Conservation (phyloP, 345 rosid genomes). For the Aethionema arabicum region DNA sequence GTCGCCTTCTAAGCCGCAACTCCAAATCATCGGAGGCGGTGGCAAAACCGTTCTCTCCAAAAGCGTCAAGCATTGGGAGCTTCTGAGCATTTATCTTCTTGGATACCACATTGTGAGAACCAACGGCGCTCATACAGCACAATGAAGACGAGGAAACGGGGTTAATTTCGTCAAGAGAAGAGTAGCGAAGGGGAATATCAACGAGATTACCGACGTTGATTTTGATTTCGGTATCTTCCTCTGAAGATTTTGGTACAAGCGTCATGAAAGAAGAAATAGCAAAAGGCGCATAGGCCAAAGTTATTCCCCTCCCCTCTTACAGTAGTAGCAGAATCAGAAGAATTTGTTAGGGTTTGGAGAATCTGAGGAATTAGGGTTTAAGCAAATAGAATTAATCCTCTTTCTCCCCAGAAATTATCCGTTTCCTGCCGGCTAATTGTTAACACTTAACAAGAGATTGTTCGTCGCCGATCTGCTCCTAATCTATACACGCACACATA, state of each 20-base stretch:
- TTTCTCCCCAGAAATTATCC: conserved; percentile 39
- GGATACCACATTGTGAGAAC: conserved; percentile 50
- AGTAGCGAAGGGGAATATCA: conserved; percentile 56
- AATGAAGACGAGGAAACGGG: conserved; percentile 54
- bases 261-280: conserved; percentile 30
- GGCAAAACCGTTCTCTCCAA: not conserved
- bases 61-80: conserved; percentile 30
- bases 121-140: conserved; percentile 47
- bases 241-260: conserved; percentile 14
- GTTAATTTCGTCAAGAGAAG: conserved; percentile 75
- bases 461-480: too few relatives aligned
- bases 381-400: conserved; percentile 14
- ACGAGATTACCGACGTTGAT: conserved; percentile 34
- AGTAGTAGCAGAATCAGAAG: not conserved
- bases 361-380: conserved; percentile 41
- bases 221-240: conserved; percentile 34
- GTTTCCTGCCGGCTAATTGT: conserved; percentile 79
- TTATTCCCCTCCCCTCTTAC: too few relatives aligned
- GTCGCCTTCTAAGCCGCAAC: conserved; percentile 15
- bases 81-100: conserved; percentile 66
- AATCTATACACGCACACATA: too few relatives aligned
- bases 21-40: conserved; percentile 6
- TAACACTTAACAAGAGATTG: too few relatives aligned
- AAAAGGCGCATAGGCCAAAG: not conserved
- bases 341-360: not conserved